Conservation (phyloP, 352 stramenopile genomes). For the Phytopythium sindhum region DNA sequence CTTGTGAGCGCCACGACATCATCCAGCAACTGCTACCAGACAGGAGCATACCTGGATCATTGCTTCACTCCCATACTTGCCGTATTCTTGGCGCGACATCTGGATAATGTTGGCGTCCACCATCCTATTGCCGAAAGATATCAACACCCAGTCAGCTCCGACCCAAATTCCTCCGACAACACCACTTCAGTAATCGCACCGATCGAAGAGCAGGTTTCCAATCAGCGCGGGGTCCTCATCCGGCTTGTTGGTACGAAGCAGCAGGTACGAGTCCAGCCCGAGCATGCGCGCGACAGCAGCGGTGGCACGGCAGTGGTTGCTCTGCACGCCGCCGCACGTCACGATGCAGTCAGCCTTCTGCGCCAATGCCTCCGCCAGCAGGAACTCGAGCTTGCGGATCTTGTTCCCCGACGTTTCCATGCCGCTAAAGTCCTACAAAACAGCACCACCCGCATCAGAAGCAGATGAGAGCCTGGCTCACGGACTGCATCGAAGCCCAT, state of each 20-base stretch:
- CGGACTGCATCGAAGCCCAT: too few relatives aligned
- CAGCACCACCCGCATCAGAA: background rate
- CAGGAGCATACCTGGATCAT: constrained; percentile 64
- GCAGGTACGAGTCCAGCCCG: constrained; percentile 89
- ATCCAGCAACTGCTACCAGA: background rate
- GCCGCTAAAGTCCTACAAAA: constrained; percentile 74
- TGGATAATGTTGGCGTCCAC: constrained; percentile 71
- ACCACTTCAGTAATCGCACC: constrained; percentile 18
- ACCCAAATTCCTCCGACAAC: background rate
- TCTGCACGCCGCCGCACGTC: constrained; percentile 92
- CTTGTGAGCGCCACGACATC: background rate
- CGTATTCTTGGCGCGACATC: constrained; percentile 81
- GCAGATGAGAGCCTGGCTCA: background rate
- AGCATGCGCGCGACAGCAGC: constrained; percentile 86
- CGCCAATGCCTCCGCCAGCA: constrained; percentile 89
- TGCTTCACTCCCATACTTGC: constrained; percentile 67
- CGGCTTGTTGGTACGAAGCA: constrained; percentile 82
- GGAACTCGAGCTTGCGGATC: constrained; percentile 94
- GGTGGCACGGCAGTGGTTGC: constrained; percentile 92
- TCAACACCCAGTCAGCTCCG: background rate
- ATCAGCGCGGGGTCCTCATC: constrained; percentile 66
- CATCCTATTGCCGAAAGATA: constrained; percentile 31
- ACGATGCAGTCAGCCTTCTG: constrained; percentile 86
- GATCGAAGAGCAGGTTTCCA: constrained; percentile 77
- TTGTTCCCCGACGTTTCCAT: constrained; percentile 94